A percentile compares a stretch with the other conserved stretches of the same genome.
Conservation (phyloP, 441 rosid species). For the Arabidopsis hybrid region DNA sequence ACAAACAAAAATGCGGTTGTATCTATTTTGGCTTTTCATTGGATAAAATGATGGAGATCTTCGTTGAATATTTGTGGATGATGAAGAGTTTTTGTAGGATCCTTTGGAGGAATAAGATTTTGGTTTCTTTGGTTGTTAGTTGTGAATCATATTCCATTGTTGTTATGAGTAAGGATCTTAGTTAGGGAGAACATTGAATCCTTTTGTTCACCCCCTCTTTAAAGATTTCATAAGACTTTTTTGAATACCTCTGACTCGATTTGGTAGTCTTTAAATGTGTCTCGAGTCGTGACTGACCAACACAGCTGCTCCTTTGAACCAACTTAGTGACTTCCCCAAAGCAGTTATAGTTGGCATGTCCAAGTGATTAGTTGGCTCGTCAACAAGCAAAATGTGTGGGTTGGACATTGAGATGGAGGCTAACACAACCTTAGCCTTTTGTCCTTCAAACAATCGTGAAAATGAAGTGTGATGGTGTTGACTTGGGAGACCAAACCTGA, state of each 20-base stretch:
- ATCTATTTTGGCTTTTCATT: conserved; percentile 38
- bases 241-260: too few species aligned
- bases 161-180: too few species aligned
- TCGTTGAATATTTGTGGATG: conserved; percentile 27
- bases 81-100: conserved; percentile 20
- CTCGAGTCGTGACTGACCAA: conserved; percentile 44
- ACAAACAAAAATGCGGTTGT: conserved; percentile 39
- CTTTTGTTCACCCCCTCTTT: too few species aligned
- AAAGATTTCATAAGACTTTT: too few species aligned
- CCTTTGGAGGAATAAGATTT: conserved; percentile 26
- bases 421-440: conserved; percentile 35
- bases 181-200: too few species aligned
- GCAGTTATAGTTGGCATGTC: conserved; percentile 85
- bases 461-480: too few species aligned
- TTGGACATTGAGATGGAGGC: conserved; percentile 77
- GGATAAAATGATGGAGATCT: conserved; percentile 28
- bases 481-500: too few species aligned
- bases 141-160: too few species aligned
- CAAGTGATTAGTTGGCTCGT: conserved; percentile 81
- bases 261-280: too few species aligned
- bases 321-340: conserved; percentile 68
- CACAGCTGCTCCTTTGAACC: conserved; percentile 77
- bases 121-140: too few species aligned
- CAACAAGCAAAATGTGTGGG: conserved; percentile 76
- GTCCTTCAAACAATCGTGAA: too few species aligned